These are phyloP conservation scores for Plasmodium berghei DNA, from an alignment of 169 alveolate species.

Conservation along the genomic window DNA sequence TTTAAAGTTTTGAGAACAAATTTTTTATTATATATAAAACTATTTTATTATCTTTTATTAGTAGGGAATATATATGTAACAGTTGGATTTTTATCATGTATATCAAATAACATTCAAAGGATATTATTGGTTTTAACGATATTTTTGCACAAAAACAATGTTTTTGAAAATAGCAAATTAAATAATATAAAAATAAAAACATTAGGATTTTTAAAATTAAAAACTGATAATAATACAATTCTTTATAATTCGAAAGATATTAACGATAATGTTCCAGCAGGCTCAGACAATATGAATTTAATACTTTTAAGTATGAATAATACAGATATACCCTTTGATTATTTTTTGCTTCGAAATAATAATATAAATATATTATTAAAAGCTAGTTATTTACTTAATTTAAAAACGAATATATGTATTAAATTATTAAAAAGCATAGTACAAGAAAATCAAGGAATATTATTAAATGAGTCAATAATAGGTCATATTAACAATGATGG, in stretches of 20 bases:
- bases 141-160: constrained; percentile 63
- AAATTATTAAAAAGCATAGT: constrained; percentile 63
- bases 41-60: constrained; percentile 70
- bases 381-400: constrained; percentile 49
- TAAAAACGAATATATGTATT: constrained; percentile 47
- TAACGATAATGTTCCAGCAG: constrained; percentile 20
- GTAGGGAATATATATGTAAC: constrained; percentile 72
- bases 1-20: constrained; percentile 51
- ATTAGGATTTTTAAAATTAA: constrained; percentile 48
- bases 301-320: constrained; percentile 46
- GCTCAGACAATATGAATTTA: constrained; percentile 34
- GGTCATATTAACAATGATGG: constrained; percentile 77
- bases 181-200: constrained; percentile 73
- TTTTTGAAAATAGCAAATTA: constrained; percentile 50
- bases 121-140: constrained; percentile 59
- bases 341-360: constrained; percentile 53
- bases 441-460: constrained; percentile 67
- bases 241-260: constrained; percentile 25
- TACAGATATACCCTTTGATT: constrained; percentile 52
- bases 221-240: constrained; percentile 36
- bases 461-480: constrained; percentile 52
- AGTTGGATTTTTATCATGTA: constrained; percentile 65
- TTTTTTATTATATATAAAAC: constrained; percentile 64
- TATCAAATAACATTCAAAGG: constrained; percentile 61
- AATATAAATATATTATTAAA: constrained; percentile 68